These are phyloP conservation scores for Golubevia sp. DNA, from an alignment of 1,284 basidiomycete genomes.

Conservation along the genomic window DNA sequence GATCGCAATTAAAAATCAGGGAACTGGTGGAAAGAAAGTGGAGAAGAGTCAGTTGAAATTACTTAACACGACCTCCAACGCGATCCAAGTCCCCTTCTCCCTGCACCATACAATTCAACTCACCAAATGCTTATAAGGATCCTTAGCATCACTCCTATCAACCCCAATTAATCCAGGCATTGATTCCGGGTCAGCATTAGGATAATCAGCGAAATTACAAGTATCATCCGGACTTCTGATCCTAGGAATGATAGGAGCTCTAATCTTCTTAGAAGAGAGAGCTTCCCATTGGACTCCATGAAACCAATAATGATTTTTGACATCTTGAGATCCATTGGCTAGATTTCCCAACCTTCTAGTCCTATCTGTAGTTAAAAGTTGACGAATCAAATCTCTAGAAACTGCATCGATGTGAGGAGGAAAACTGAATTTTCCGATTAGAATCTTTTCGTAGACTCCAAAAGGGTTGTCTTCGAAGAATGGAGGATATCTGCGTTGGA, in stretches of 20 bases:
- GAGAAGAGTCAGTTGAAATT: too few species aligned
- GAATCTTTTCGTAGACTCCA: conserved; percentile 61
- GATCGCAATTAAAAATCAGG: too few species aligned
- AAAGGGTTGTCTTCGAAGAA: conserved; percentile 23
- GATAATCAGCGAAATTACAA: conserved; percentile 35
- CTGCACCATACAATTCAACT: neutral
- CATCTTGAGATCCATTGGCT: conserved; percentile 64
- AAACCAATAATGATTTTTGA: conserved; percentile 65
- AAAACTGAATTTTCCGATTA: conserved; percentile 64
- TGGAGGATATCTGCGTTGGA: conserved; percentile 15
- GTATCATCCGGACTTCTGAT: conserved; percentile 69
- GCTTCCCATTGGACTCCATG: conserved; percentile 65
- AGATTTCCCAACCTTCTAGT: conserved; percentile 65
- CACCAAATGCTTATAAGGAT: neutral
- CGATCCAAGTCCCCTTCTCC: neutral
- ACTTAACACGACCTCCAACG: too few species aligned
- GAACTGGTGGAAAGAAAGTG: too few species aligned
- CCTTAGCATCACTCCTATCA: neutral
- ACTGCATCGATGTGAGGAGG: conserved; percentile 64
- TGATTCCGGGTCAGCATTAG: neutral
- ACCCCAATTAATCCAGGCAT: neutral
- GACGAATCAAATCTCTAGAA: conserved; percentile 64
- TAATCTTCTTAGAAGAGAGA: conserved; percentile 61
- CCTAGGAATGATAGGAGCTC: conserved; percentile 65
- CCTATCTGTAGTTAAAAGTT: conserved; percentile 64